Conservation (phyloP, 2,329 filamentous ascomycete genomes). For the Cladophialophora immunda region DNA sequence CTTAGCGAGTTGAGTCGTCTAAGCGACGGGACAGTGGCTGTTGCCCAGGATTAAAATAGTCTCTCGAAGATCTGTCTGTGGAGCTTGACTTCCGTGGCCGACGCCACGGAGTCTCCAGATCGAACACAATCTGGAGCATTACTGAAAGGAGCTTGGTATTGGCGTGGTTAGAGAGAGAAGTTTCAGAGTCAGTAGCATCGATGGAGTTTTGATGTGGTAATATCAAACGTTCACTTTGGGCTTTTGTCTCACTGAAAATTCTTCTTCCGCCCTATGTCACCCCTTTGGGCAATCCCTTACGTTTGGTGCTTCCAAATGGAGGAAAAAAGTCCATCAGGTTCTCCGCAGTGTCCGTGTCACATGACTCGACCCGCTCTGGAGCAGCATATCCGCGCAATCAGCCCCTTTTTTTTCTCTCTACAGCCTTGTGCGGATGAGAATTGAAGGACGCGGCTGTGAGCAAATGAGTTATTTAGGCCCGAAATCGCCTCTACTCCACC, state of each 20-base stretch:
- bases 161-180: background rate
- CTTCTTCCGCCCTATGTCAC: constrained; percentile 5
- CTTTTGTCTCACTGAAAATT: constrained; percentile 12
- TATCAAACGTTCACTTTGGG: background rate
- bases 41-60: background rate
- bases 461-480: too few species aligned
- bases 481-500: too few species aligned
- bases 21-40: background rate
- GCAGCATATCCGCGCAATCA: background rate
- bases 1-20: background rate
- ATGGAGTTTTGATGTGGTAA: constrained; percentile 11
- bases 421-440: background rate
- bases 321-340: background rate
- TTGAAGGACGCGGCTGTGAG: too few species aligned
- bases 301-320: constrained; percentile 2
- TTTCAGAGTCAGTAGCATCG: background rate
- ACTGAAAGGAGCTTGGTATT: constrained; percentile 4
- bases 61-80: background rate
- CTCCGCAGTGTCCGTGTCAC: background rate
- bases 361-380: background rate
- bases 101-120: constrained; percentile 5
- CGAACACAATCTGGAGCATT: constrained; percentile 2
- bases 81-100: background rate
- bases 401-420: background rate
- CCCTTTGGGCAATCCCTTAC: constrained; percentile 1